Base-by-base conservation (phyloP, 768 basidiomycete species). In the Tremella fuciformis region DNA sequence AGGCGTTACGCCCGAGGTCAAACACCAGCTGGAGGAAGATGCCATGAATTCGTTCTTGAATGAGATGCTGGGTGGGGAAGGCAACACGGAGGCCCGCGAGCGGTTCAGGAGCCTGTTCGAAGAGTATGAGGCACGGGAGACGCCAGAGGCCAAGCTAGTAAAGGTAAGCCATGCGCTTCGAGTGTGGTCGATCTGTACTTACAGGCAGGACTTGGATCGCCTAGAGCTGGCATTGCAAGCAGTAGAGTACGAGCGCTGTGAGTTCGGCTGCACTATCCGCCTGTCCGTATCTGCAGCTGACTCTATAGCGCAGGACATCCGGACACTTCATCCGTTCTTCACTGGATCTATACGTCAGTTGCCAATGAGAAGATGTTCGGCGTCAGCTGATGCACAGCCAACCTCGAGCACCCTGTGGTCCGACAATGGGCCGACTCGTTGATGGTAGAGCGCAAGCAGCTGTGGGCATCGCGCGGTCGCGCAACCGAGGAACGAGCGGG, bases 31-130 rank as follows among this genome's bases (percentile, higher is more conserved):
- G 39, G 66, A 70, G 55, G 74, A 91, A 85, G 86, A 87, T 70
- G 92, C 92, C 1, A 97, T 97, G 87, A 83, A 86, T 52, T 89
- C 89, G 60, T 91, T 97, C 71, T 81, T 88, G 2, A 81, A 88
- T 53, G 88, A 88, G 55, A 93, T 97, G 89, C 77, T 97, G n/a
- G 75, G 75, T 37, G 70, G 73, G 2, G 65, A 67, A 11, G 68
- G 73, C 0, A 73, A 71, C 53, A 60, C 59, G 21, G 71, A 76
- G 42, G 77, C 73, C 6, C 41, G 71, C 25, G 67, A 75, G 24
- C 56, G 77, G 24, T 76, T 78, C 50, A 60, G 65, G 21, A 55
- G 65, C 4, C 51, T 78, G 25, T 78, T 74, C 18, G 52, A 78
- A 74, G 77, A 78, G 51, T 78, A 78, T 57, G 77, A 78, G 50